Base-by-base conservation (phyloP, 352 stramenopile species). In the Globisporangium parvum region DNA sequence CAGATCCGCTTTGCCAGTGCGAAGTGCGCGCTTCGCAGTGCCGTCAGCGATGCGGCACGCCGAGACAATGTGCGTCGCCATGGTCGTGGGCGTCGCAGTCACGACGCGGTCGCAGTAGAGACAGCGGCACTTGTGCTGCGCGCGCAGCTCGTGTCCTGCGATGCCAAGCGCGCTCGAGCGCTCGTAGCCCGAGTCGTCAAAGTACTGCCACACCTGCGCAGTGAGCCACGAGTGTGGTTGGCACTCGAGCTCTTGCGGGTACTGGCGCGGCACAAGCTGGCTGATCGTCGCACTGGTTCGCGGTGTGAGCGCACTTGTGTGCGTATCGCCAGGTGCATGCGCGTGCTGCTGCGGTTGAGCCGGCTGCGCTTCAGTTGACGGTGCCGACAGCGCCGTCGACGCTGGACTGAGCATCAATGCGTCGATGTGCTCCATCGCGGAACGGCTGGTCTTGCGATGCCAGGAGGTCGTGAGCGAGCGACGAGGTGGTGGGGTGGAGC, bases 171-270 rank as follows among this genome's bases (percentile, higher is more conserved):
- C 23, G 2, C 17, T 53, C 15, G 24, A 39, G 20, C 17, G 60
- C 35, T 57, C 59, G 10, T 33, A 62, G 3, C 23, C 35, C 12
- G 46, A 37, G 3, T 58, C 33, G 21, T 51, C 20, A 47, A 57
- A 65, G 37, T 63, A 65, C 24, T 55, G 28, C 54, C 45, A 57
- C 28, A 47, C 46, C 18, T 56, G 59, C n/a, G 37, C 37, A 15
- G 31, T 33, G 3, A 57, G 24, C 48, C 40, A 57, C 5, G 44
- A 53, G 23, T 11, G 20, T 2, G 39, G 33, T 3, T 31, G n/a
- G 15, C 8, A 51, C 8, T 45, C 42, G 2, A 31, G 37, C n/a
- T 17, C 12, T n/a, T 23, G 42, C 15, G 53, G 42, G 33, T 52
- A 40, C 26, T 57, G 23, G 1, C 40, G 51, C 1, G 39, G 51